Percentiles rank a stretch among this genome's conserved stretches.
Evolutionary conservation across 2,329 filamentous ascomycete genomes (phyloP).

Genomic region (Shiraia sp.): DNA sequence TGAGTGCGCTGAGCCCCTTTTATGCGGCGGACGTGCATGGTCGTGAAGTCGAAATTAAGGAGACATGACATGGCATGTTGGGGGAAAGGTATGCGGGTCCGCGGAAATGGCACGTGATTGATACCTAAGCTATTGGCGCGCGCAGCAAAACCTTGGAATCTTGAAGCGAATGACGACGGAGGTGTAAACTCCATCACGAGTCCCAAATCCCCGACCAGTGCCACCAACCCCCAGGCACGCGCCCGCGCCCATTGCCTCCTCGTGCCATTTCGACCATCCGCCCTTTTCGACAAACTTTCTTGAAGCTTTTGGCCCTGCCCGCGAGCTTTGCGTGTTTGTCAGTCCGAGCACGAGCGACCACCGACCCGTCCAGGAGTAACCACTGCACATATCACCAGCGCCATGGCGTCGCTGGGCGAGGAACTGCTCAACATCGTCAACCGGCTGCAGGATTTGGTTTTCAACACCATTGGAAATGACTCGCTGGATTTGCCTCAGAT

Average conservation of each 20-base stretch:
- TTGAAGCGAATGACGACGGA: slow-evolving; percentile 33
- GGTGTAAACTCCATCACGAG: slow-evolving; percentile 27
- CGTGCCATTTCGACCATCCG: not conserved
- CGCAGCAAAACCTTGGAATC: slow-evolving; percentile 18
- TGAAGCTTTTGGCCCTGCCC: slow-evolving; percentile 7
- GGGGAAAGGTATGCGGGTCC: slow-evolving; percentile 3
- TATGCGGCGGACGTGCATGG: slow-evolving; percentile 23
- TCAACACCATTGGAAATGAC: slow-evolving; percentile 99
- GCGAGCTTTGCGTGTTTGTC: slow-evolving; percentile 27
- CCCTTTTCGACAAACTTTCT: slow-evolving; percentile 6
- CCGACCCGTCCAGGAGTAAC: slow-evolving; percentile 25
- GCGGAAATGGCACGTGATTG: slow-evolving; percentile 9
- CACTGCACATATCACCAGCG: slow-evolving; percentile 26
- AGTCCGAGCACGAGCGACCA: slow-evolving; percentile 24
- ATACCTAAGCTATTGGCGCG: not conserved
- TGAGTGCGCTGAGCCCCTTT: slow-evolving; percentile 18
- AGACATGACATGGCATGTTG: slow-evolving; percentile 16
- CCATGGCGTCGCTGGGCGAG: slow-evolving; percentile 93
- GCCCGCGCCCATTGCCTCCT: not conserved
- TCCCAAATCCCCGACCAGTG: slow-evolving; percentile 20
- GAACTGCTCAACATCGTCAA: slow-evolving; percentile 95
- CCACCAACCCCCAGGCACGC: slow-evolving; percentile 7
- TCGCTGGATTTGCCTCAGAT: slow-evolving; percentile 97
- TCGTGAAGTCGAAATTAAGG: slow-evolving; percentile 25
- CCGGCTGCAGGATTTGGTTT: slow-evolving; percentile 97